Base-by-base conservation (phyloP, 768 basidiomycete genomes). In the Paxillus ammoniavirescens region DNA sequence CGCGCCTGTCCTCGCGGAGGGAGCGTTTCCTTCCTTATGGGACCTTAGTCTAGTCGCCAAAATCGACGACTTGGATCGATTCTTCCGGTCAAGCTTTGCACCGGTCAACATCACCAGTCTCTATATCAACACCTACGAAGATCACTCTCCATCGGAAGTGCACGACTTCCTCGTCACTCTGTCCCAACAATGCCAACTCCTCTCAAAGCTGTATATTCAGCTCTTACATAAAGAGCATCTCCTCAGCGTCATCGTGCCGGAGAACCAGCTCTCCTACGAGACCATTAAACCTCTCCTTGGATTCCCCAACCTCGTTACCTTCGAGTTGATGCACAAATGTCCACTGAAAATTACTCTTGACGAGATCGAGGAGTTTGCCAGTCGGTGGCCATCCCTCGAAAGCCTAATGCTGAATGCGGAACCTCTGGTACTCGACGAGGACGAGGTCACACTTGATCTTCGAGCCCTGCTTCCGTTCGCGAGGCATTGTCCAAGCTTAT, bases 1-100 rank as follows among this genome's bases (percentile, higher is more conserved):
- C 59, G 18, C 47, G 14, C 83, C 84, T 1, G 57, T 54, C 3
- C 64, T 83, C 14, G 38, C 63, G 18, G 72, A 79, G 58, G 80
- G 77, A 18, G 76, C 80, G 0, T 86, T 85, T 61, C 81, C 81
- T 0, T 68, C 73, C 2, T 69, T 86, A 4, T 76, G 70, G 62
- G 82, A 84, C 53, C 72, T 84, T 38, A 79, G 75, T 4, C 56
- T 81, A 44, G 79, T 78, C 15, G 72, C 72, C 10, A 59, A 66
- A n/a, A 71, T 83, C 23, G 66, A 69, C 5, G 75, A 83, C 49
- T 67, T 79, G 18, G 65, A 75, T 5, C 65, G 64, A 4, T 80
- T 86, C 64, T 64, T 86, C 49, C 62, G 67, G 33, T 61, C 65
- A 2, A 56, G 70, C 4, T 81, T 75, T 52, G 72, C 80, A 0